Evolutionary conservation across 139 green algal genomes (phyloP), one percentile per base, ranked within the genome.

Genomic region (Tetradesmus lagerheimii): DNA sequence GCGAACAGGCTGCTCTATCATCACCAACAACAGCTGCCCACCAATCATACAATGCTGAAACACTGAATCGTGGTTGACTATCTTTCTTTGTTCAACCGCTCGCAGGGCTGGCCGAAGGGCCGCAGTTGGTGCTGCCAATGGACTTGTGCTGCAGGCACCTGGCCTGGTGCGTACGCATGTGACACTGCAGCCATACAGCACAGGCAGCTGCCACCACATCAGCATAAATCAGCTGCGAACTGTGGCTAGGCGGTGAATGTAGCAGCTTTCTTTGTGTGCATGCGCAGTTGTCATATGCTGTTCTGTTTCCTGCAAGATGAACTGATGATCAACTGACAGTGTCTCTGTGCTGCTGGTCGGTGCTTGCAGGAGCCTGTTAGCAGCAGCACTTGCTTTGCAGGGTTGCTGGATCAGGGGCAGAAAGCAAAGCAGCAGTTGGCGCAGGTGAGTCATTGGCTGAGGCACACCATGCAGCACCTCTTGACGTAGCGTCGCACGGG

Each of bases 361-460:
- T 71, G 57, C 57, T 71, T 71, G 57, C 57, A 71, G 57, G 57
- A 71, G 23, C 16, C 57, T 31, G 23, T 71, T 23, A 71, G 57
- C 57, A 71, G 23, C 57, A n/a, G 23, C 8, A 23, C 57, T 71
- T 71, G 78, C 39, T 25, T 62, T 31, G 39, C 39, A 25, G 78
- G 78, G 8, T 50, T 87, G 81, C 31, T 43, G 41, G 41, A 81
- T 29, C 57, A 81, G 12, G 84, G 39, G 39, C 38, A 37, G 2
- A 37, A 82, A 39, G 84, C 84, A 12, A 82, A 89, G 67, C 84
- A 82, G 64, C 84, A 57, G 41, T 34, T 89, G 35, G 38, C 66
- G 50, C 66, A 89, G 84, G 84, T 89, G 1, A 14, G 71, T 1
- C 1, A 37, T 6, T 25, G 39, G 31, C 43, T 74, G 76, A 18